These are phyloP conservation scores for slime mould (Dictyostelium discoideum) DNA, from an alignment of 78 protist species.

Conservation along the genomic window dicty_2.7 NC_007091.3:4193001-4193500, in stretches of 20 bases:
- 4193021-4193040: constrained; percentile 6
- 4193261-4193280: constrained; percentile 9
- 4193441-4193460: not conserved
- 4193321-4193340: not conserved
- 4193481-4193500: not conserved
- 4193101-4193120: not conserved
- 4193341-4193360: not conserved
- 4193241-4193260: not conserved
- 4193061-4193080: constrained; percentile 17
- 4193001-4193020: constrained; percentile 1
- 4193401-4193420: not conserved
- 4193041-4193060: not conserved
- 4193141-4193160: constrained; percentile 23
- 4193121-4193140: not conserved
- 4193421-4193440: not conserved
- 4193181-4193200: not conserved
- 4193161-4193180: not conserved
- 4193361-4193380: not conserved
- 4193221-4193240: not conserved
- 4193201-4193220: constrained; percentile 30
- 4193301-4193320: constrained; percentile 17
- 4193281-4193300: constrained; percentile 41
- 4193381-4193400: constrained; percentile 28
- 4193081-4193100: constrained; percentile 43
- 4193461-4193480: not conserved